Conservation (phyloP, 805 yeast species). For the Pichia rugopelliculosa region DNA sequence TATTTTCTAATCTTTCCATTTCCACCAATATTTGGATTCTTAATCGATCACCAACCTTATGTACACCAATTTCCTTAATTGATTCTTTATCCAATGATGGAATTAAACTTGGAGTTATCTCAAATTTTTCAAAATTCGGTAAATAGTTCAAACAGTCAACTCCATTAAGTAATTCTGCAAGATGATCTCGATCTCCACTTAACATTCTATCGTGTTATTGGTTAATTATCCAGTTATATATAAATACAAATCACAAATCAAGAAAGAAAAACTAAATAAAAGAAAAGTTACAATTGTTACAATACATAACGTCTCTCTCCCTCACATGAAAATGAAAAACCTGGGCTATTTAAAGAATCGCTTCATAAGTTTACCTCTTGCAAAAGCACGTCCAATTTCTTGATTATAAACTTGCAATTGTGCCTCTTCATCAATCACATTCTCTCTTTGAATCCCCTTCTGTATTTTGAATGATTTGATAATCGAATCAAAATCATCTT, state of each 20-base stretch:
- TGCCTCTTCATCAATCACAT: neutral
- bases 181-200: conserved; percentile 8
- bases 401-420: conserved; percentile 1
- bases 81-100: conserved; percentile 56
- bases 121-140: conserved; percentile 34
- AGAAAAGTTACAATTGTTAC: too few species aligned
- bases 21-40: conserved; percentile 54
- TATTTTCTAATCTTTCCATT: conserved; percentile 32
- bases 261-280: neutral
- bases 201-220: too few species aligned
- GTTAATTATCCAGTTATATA: conserved; percentile 1
- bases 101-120: conserved; percentile 48
- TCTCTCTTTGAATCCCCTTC: neutral
- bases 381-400: conserved; percentile 1
- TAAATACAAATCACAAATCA: neutral
- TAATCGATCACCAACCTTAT: conserved; percentile 78
- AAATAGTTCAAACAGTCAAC: conserved; percentile 25
- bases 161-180: conserved; percentile 7
- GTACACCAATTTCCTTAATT: conserved; percentile 64
- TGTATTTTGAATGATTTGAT: neutral
- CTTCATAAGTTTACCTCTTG: conserved; percentile 1
- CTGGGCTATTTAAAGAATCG: too few species aligned
- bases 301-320: too few species aligned
- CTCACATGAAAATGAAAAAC: neutral
- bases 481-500: neutral